A percentile compares a stretch with the other conserved stretches of the same genome.
Evolutionary conservation across 108 stramenopile species (phyloP).

Genomic region (Fragilaria radians): DNA sequence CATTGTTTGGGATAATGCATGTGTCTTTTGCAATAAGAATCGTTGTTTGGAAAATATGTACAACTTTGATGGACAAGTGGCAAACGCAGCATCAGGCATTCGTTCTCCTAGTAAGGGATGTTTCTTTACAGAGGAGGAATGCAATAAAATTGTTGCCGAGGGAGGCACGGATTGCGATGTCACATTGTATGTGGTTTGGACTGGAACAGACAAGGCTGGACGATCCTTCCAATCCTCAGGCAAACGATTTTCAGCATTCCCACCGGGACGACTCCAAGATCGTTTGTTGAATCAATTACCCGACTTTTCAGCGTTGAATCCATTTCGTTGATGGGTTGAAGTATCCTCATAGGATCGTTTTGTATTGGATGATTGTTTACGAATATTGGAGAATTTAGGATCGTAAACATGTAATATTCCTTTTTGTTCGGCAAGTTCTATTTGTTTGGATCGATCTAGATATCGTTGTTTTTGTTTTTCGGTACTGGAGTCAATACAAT

Average conservation of each 20-base stretch:
- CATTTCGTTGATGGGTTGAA: too few relatives aligned
- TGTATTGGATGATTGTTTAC: too few relatives aligned
- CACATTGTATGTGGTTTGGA: slow-evolving; percentile 84
- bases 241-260: slow-evolving; percentile 76
- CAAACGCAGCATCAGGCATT: too few relatives aligned
- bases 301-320: slow-evolving; percentile 8
- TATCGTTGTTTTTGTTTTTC: slow-evolving; percentile 35
- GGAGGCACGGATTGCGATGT: slow-evolving; percentile 61
- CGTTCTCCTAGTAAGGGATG: slow-evolving; percentile 70
- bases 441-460: slow-evolving; percentile 21
- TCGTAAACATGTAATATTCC: too few relatives aligned
- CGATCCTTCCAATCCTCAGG: slow-evolving; percentile 64
- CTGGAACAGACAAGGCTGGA: slow-evolving; percentile 78
- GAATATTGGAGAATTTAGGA: too few relatives aligned
- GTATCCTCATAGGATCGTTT: too few relatives aligned
- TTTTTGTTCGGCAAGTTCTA: too few relatives aligned
- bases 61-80: slow-evolving; percentile 51
- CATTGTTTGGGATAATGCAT: slow-evolving; percentile 90
- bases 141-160: slow-evolving; percentile 13
- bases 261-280: slow-evolving; percentile 52
- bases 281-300: slow-evolving; percentile 23
- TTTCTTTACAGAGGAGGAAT: slow-evolving; percentile 34
- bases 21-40: slow-evolving; percentile 61
- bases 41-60: slow-evolving; percentile 70
- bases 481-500: slow-evolving; percentile 23